Evolutionary conservation across 2,329 filamentous ascomycete species (phyloP), one percentile per base, ranked within the genome.

Genomic region (Epichloe gansuensis): DNA sequence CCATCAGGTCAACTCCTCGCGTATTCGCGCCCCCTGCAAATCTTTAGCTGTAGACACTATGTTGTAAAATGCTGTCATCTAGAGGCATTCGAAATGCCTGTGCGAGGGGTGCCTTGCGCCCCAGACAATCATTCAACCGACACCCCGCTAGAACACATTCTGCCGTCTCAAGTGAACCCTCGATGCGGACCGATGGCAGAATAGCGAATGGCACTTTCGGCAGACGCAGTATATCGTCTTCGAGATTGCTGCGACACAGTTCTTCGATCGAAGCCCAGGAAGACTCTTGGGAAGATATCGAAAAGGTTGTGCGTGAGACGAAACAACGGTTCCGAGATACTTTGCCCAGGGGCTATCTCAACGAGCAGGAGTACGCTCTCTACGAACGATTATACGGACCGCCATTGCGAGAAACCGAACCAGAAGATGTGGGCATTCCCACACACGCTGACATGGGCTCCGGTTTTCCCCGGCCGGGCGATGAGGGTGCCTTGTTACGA

Each of bases 341-440:
- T 0, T 68, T 96, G 25, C 90, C 90, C 0, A 78, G 81, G 35
- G 82, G 77, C 36, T 80, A 87, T 59, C 67, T 96, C 49, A 81
- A 74, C 36, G 73, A 76, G 1, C 78, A 85, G 50, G 89, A 95
- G 65, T 82, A 85, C 60, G 72, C 71, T 47, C 70, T 95, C 1
- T 95, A 95, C 66, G 81, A 85, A 62, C 76, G 89, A 56, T 70
- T 95, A 15, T 96, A 93, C 64, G 91, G 90, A 1, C 74, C 82
- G 36, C 88, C 89, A 2, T 64, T 87, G 55, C 75, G 82, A 42
- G 74, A 78, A 50, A 84, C 80, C 2, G 66, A 62, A 7, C 74
- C 77, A 1, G 81, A 83, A 53, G 79, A 85, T 64, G 73, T 81
- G 4, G 80, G 68, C 27, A 75, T 71, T 54, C 68, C 71, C 55